Evolutionary conservation across 192 early-diverging fungal genomes (phyloP), one percentile per base, ranked within the genome.

Genomic region (Coemansia sp.): DNA sequence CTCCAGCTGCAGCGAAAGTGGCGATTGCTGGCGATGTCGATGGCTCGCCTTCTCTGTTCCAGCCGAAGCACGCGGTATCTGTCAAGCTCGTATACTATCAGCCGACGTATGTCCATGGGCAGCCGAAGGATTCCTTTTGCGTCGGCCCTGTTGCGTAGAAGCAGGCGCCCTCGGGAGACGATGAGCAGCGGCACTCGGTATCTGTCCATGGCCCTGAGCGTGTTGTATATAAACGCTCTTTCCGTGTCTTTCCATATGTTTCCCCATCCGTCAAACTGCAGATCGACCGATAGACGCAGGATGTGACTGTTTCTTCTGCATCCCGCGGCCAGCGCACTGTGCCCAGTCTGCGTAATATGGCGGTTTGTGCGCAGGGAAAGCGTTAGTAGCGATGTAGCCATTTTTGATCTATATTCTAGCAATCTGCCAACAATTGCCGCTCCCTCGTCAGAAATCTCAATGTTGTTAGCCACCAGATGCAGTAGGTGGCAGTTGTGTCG

Each of bases 221-320:
- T 74, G 50, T 74, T 74, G 65, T 24, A 35, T 13, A 65, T 61
- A 47, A 74, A 53, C 1, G 66, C 46, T 2, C 45, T 6, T 19
- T 68, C 66, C 10, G 55, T 55, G 14, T 55, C 61, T 11, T 48
- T 25, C 66, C 72, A 74, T 32, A 62, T 66, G 2, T 23, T 24
- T 19, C 67, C 34, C 72, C 72, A 74, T n/a, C 49, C 59, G 14
- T 68, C 72, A 57, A 74, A 74, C 27, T 49, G 35, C 57, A 68
- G 11, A 14, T 74, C 72, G 2, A 57, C 72, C 0, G 20, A 48
- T 8, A 74, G 39, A 29, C 66, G 66, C 62, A 74, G 28, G 18
- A 74, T 65, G 22, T 58, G 47, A 22, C 22, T 48, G 42, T 65
- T 74, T 3, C 4, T 36, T 24, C 10, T 23, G 24, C 66, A 61